phyloP scores from a whole-genome alignment of 1,284 basidiomycete species.

The Marasmius sp. region DNA sequence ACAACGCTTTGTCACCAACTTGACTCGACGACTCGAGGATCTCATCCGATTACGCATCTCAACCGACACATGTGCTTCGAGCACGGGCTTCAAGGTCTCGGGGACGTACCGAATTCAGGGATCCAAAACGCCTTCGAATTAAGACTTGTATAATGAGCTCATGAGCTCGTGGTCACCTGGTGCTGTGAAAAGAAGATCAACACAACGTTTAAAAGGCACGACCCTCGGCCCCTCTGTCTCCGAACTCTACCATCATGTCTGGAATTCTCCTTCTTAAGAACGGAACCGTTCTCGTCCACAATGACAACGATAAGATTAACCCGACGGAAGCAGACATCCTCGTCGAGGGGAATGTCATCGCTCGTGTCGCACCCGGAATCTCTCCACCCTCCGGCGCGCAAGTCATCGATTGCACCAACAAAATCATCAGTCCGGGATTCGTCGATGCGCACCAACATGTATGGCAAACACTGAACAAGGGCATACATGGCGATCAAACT shows the following conservation, averaged over 20 bases:
- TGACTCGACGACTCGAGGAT: no score
- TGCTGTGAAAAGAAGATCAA: no score
- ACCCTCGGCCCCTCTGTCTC: no score
- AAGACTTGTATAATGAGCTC: no score
- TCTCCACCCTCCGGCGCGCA: conserved; percentile 41
- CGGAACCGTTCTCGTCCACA: background rate
- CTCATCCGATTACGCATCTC: no score
- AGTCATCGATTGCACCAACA: conserved; percentile 60
- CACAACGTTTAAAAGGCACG: no score
- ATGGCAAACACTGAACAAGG: conserved; percentile 15
- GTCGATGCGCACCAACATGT: conserved; percentile 16
- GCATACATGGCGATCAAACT: conserved; percentile 10
- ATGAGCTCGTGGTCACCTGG: no score
- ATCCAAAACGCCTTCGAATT: no score
- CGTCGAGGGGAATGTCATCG: background rate
- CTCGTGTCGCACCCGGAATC: conserved; percentile 17
- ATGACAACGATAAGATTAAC: background rate
- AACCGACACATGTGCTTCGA: no score
- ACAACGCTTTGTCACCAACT: no score
- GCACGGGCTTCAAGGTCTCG: no score
- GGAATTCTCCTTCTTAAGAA: background rate
- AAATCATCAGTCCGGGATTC: conserved; percentile 13
- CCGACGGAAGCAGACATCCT: background rate
- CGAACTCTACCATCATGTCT: background rate
- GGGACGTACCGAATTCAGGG: no score